Base-by-base conservation (phyloP, 345 rosid species). In the Populus nigra region DNA sequence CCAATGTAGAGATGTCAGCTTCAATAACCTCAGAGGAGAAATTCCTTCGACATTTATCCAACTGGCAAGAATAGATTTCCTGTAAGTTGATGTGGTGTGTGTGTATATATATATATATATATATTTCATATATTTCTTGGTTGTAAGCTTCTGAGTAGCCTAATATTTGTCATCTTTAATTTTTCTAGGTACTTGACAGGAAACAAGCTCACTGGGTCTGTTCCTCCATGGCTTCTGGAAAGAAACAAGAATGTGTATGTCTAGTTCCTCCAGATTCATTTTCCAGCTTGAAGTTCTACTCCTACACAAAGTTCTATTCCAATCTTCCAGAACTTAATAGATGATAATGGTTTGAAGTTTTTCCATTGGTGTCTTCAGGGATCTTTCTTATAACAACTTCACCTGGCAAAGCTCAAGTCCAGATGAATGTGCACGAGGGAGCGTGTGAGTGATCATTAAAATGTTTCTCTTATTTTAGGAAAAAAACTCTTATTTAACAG, bases 361-460 rank as follows among this genome's bases (percentile, higher is more conserved):
- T 68, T 36, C 2, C 11, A 22, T 78, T 53, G 57, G 45, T 86
- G 61, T 87, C 72, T 78, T 72, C 86, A 92, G 97, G 76, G 96
- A 94, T 86, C 78, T 92, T 74, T 92, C 98, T 38, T 84, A 78
- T 78, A 94, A 94, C 78, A 89, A 91, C 80, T 93, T 94, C 78
- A 88, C 94, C 1, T 85, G 85, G 87, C 91, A 82, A 73, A 80
- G 81, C 84, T 86, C 97, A 75, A 80, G 87, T 82, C 91, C 87
- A 22, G 9, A 4, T 25, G 85, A 78, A 20, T 94, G 98, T 80
- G 80, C 79, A 73, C 83, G 77, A 80, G 94, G 86, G 79, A 91
- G 88, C 23, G 91, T 85, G 97, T 93, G 87, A 89, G 96, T 84
- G 18, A 18, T 81, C 43, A 23, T 71, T 63, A 59, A 7, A n/a